Base-by-base conservation (phyloP, 306 rosid genomes). In the Fragaria nilgerrensis region DNA sequence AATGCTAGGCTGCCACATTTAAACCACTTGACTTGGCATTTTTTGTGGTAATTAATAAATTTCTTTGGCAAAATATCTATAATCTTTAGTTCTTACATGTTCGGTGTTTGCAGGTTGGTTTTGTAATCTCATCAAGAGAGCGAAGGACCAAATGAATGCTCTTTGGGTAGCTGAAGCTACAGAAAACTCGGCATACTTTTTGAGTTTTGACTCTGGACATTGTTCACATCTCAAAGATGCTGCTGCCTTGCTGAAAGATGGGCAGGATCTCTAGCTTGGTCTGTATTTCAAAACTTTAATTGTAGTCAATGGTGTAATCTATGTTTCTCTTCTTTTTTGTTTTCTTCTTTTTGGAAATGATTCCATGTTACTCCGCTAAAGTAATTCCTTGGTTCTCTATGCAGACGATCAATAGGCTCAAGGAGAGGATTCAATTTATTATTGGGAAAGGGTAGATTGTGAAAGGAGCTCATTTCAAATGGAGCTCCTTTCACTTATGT, bases 161-260 rank as follows among this genome's bases (percentile, higher is more conserved):
- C 82, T 89, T 20, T 90, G 96, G 98, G 91, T 89, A 69, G 96
- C 96, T 25, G 97, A 92, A 76, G 97, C 96, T 25, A 80, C 88
- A 17, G 95, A 90, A 80, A 89, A 75, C 69, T 90, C 97, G 12
- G 73, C 90, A 17, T 92, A 90, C 87, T 86, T 83, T 87, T 74
- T 86, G 80, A 85, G 78, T 73, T 88, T 88, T 75, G 93, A 92
- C 85, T 73, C 89, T 56, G 72, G 55, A 6, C 82, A 76, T 27
- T 85, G 87, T 85, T 85, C 90, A 82, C 96, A 92, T 86, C 84
- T 95, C 68, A 87, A 81, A 89, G 78, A 75, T 47, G 84, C 93
- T 68, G 96, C 93, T 77, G 73, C 73, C 48, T 84, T 55, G 74
- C 90, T 75, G 85, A 77, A 76, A 84, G 82, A 83, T 92, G 98